Evolutionary conservation across 1,139 yeast species (phyloP), one percentile per base, ranked within the genome.

Genomic region (Yamadazyma triangularis): DNA sequence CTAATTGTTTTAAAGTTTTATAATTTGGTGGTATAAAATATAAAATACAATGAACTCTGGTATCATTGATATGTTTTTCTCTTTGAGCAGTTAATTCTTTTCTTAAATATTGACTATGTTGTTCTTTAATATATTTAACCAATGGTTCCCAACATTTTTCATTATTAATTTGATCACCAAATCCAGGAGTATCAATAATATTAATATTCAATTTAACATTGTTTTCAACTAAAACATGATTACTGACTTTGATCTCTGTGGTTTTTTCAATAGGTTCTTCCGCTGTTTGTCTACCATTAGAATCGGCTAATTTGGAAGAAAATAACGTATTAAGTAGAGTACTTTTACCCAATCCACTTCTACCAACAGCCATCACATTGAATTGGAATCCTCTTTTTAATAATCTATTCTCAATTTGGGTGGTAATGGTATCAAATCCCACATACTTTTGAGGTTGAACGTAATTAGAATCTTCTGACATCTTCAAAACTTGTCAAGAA

Each of bases 61-160:
- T 77, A 60, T 91, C 98, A 26, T 73, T 74, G 40, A 89, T 83
- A 51, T 70, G 65, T 58, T 75, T 77, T 51, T 89, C 97, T 59
- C 98, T 81, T 53, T 86, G 89, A 5, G 98, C 97, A 22, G 96
- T 91, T 57, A 91, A 79, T 64, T 91, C 98, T 60, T 86, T 86
- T 62, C 97, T 82, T 56, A 91, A 73, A 57, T 85, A 91, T 50
- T 82, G 84, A 21, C 95, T 84, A 59, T 91, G 95, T 64, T 91
- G 98, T 58, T 91, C 98, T 64, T 89, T 88, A 56, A 91, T 87
- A 61, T 89, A 89, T 62, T 87, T 88, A 47, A 89, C 82, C 47
- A 91, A 81, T 27, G 96, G 96, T 48, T 91, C 97, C 97, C 97
- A 91, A 50, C 89, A 91, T 60, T 84, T 83, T 50, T 88, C 95